A percentile compares a stretch with the other conserved stretches of the same genome.
phyloP scores from a whole-genome alignment of 345 rosid genomes.

The Salix dunnii region DNA sequence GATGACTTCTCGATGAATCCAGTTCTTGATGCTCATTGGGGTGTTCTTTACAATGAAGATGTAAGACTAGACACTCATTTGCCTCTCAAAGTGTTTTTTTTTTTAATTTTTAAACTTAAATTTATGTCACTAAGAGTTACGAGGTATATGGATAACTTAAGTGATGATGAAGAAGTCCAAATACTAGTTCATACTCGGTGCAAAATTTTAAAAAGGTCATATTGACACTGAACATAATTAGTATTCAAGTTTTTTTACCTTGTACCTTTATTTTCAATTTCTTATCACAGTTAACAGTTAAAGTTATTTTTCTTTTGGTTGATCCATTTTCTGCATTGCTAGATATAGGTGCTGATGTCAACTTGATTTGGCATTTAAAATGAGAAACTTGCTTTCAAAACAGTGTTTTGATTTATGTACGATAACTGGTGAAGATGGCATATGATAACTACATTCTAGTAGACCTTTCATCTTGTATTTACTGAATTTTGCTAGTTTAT shows the following conservation, averaged over 20 bases:
- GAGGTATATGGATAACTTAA: not conserved
- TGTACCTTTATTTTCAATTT: not conserved
- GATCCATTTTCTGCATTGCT: not conserved
- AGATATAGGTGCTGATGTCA: not conserved
- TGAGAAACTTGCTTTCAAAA: not conserved
- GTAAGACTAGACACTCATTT: constrained; percentile 39
- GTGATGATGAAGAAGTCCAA: not conserved
- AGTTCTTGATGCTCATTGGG: constrained; percentile 95
- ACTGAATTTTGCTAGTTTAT: not conserved
- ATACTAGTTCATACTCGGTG: not conserved
- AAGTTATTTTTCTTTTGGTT: not conserved
- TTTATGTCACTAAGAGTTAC: not conserved
- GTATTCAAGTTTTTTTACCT: not conserved
- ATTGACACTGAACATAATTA: not conserved
- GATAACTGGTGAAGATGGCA: too few relatives aligned
- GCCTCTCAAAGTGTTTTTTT: not conserved
- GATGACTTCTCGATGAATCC: constrained; percentile 39
- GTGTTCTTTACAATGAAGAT: constrained; percentile 75
- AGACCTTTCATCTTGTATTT: not conserved
- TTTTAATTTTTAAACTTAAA: not conserved
- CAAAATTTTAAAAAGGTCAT: not conserved
- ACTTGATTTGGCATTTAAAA: not conserved
- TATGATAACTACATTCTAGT: not conserved
- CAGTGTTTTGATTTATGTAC: not conserved
- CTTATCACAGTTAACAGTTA: not conserved